phyloP scores from a whole-genome alignment of 352 stramenopile species.

The Phytophthora foliorum region DNA sequence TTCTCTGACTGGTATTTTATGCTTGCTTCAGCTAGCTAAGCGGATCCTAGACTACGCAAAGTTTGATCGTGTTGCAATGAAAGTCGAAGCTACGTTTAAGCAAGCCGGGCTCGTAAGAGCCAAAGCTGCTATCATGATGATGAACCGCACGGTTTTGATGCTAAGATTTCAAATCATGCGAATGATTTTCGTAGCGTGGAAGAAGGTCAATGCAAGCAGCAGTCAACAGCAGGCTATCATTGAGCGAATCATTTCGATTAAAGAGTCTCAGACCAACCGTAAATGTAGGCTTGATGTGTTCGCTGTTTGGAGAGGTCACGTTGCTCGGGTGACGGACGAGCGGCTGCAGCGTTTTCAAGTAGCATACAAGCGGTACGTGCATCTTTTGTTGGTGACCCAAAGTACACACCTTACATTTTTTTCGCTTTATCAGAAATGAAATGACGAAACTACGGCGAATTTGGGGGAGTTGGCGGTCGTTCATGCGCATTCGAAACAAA shows the following conservation, averaged over 20 bases:
- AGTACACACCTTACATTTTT: neutral
- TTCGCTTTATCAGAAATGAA: slow-evolving; percentile 52
- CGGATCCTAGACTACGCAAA: slow-evolving; percentile 82
- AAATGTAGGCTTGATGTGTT: slow-evolving; percentile 63
- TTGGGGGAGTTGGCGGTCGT: slow-evolving; percentile 62
- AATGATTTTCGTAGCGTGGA: slow-evolving; percentile 86
- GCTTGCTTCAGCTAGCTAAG: slow-evolving; percentile 58
- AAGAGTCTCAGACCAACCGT: slow-evolving; percentile 62
- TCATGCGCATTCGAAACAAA: slow-evolving; percentile 59
- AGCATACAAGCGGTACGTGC: slow-evolving; percentile 52
- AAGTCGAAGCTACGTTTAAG: slow-evolving; percentile 80
- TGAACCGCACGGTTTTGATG: slow-evolving; percentile 69
- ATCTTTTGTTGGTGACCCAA: neutral
- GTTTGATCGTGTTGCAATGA: slow-evolving; percentile 81
- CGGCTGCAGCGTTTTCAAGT: slow-evolving; percentile 68
- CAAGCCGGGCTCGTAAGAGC: slow-evolving; percentile 81
- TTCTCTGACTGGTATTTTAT: neutral
- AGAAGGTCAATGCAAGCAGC: slow-evolving; percentile 64
- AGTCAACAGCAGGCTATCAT: slow-evolving; percentile 63
- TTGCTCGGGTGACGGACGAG: slow-evolving; percentile 63
- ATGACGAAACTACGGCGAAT: slow-evolving; percentile 49
- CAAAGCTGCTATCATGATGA: slow-evolving; percentile 85
- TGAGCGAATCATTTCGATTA: slow-evolving; percentile 71
- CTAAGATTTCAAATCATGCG: slow-evolving; percentile 71
- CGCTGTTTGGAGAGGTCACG: slow-evolving; percentile 65